Percentiles rank a stretch among this genome's conserved stretches.
phyloP scores from a whole-genome alignment of 2,329 filamentous ascomycete species.

The Nemania sp. region DNA sequence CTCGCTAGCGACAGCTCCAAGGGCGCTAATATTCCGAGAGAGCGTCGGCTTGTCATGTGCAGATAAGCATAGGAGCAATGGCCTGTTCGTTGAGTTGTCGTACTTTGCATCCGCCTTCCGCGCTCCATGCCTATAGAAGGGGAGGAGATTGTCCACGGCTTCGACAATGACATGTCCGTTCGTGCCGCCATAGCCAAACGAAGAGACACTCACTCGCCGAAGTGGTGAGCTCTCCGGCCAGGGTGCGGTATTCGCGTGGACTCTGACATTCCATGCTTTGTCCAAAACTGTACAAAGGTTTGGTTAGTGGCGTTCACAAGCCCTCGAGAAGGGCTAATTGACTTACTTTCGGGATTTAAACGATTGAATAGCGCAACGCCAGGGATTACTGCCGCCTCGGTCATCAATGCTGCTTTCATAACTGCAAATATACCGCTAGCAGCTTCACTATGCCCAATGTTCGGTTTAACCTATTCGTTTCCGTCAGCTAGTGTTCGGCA shows the following conservation, averaged over 20 bases:
- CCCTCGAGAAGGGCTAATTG: background rate
- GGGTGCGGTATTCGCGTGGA: constrained; percentile 35
- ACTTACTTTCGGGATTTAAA: constrained; percentile 42
- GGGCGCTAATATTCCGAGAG: constrained; percentile 39
- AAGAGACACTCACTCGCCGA: constrained; percentile 40
- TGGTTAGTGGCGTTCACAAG: background rate
- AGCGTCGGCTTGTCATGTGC: constrained; percentile 43
- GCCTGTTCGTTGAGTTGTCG: constrained; percentile 29
- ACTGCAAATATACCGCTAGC: constrained; percentile 42
- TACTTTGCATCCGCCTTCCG: constrained; percentile 31
- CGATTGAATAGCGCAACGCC: constrained; percentile 33
- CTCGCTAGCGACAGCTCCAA: constrained; percentile 33
- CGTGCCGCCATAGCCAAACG: constrained; percentile 43
- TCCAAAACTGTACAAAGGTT: constrained; percentile 30
- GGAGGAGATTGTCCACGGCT: constrained; percentile 37
- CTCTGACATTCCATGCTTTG: constrained; percentile 42
- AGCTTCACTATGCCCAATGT: constrained; percentile 46
- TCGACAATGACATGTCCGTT: constrained; percentile 39
- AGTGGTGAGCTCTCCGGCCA: constrained; percentile 38
- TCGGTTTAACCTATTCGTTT: constrained; percentile 40
- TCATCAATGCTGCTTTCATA: constrained; percentile 42
- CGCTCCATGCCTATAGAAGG: constrained; percentile 37
- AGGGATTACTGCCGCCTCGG: constrained; percentile 37
- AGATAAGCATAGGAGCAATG: constrained; percentile 40
- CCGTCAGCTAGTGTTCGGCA: background rate